Conservation (phyloP, 257 asterid genomes). For the Solanum stenotomum region DNA sequence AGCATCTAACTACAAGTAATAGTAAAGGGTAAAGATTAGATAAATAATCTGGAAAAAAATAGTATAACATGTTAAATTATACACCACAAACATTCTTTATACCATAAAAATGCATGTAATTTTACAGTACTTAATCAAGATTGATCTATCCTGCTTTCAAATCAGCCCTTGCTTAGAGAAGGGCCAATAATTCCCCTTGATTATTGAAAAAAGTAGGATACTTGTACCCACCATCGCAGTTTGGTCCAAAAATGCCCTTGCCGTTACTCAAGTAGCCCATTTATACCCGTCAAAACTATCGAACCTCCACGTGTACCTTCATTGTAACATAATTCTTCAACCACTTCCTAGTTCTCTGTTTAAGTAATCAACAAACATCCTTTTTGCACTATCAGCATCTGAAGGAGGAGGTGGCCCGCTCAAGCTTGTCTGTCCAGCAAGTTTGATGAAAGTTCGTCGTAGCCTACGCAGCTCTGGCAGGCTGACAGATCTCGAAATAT, state of each 20-base stretch:
- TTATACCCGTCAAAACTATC: background rate
- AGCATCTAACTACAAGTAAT: background rate
- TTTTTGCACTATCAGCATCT: slow-evolving; percentile 75
- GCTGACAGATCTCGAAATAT: slow-evolving; percentile 58
- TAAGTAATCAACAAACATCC: slow-evolving; percentile 97
- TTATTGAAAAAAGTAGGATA: background rate
- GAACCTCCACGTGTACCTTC: background rate
- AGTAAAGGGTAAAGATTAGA: background rate
- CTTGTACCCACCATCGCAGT: background rate
- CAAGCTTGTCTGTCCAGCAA: slow-evolving; percentile 85
- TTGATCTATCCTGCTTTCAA: background rate
- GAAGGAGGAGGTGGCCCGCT: slow-evolving; percentile 92
- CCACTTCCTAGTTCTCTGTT: slow-evolving; percentile 63
- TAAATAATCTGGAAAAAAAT: background rate
- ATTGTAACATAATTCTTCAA: slow-evolving; percentile 7
- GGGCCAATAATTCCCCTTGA: background rate
- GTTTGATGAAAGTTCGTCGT: slow-evolving; percentile 69
- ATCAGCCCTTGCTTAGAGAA: background rate
- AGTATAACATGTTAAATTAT: background rate
- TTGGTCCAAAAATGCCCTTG: background rate
- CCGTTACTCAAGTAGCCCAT: background rate
- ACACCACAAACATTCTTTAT: background rate
- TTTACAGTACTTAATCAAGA: background rate
- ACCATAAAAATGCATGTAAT: background rate
- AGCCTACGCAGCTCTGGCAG: slow-evolving; percentile 86